Base-by-base conservation (phyloP, 1,284 basidiomycete genomes). In the Earliella scabrosa region DNA sequence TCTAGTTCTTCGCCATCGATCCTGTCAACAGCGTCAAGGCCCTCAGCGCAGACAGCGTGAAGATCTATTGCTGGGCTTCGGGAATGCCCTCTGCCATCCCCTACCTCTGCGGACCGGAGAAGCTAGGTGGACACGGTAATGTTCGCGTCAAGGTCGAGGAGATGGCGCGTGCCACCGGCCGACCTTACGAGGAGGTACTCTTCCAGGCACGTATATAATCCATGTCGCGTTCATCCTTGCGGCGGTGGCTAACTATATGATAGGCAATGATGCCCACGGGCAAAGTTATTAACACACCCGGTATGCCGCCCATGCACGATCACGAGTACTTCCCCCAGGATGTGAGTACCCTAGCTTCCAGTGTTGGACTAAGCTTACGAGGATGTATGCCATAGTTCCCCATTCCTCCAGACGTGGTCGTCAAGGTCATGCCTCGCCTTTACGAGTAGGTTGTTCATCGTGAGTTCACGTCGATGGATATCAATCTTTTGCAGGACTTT, bases 241-340 rank as follows among this genome's bases (percentile, higher is more conserved):
- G 27, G 18, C 36, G 10, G 6, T 20, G n/a, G n/a, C 32, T 34
- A 39, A 6, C n/a, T 20, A 8, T 27, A 32, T 20, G 13, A n/a
- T 20, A 66, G 2, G 21, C 46, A 0, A 56, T 53, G 18, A 24
- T 40, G 6, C 13, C 38, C 20, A 38, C 50, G 9, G 59, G 54
- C 0, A 36, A 50, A 4, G 38, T 69, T 1, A 29, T 65, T 0
- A 32, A 43, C 0, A 45, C 64, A 8, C 66, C 66, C 0, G 63
- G 58, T 2, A 32, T 68, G 23, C 61, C 66, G 16, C 57, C 60
- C 0, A 63, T 68, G 55, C 63, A 66, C 40, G 61, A 68, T 43
- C 47, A 66, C 32, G 68, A 69, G 47, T 36, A 46, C 16, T 36
- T 51, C 16, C 63, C 68, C 3, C 66, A 69, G 31, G 59, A 59